These are phyloP conservation scores for Jamesozyma jinghongensis DNA, from an alignment of 805 yeast species.

Conservation along the genomic window DNA sequence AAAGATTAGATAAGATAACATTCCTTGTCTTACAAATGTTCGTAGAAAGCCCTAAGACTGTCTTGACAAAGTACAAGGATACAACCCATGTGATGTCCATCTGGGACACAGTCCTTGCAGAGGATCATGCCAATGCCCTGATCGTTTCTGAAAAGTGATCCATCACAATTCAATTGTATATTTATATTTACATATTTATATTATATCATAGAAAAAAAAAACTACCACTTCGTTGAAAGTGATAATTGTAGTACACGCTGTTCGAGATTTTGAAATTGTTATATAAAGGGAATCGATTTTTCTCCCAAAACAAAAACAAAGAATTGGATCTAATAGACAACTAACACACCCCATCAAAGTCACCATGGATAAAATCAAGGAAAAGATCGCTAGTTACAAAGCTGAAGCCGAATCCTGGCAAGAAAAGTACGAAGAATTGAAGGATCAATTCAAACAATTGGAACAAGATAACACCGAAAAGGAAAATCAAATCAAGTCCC, in stretches of 20 bases:
- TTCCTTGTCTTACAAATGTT: conserved; percentile 24
- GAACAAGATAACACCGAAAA: conserved; percentile 89
- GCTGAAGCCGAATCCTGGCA: conserved; percentile 96
- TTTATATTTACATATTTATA: too few relatives aligned
- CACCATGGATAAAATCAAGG: conserved; percentile 51
- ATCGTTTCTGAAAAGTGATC: too few relatives aligned
- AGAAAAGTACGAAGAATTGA: conserved; percentile 86
- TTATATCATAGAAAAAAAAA: too few relatives aligned
- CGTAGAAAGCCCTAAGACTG: background rate
- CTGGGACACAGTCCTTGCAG: conserved; percentile 1
- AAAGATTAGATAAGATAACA: conserved; percentile 29
- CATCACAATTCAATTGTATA: too few relatives aligned
- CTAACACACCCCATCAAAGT: too few relatives aligned
- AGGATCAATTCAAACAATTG: conserved; percentile 71
- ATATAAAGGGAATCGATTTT: too few relatives aligned
- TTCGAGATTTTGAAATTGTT: too few relatives aligned
- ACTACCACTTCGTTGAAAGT: too few relatives aligned
- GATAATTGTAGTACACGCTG: too few relatives aligned
- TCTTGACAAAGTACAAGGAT: background rate
- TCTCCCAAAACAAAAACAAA: too few relatives aligned
- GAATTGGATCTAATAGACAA: too few relatives aligned
- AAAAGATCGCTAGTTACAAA: conserved; percentile 78
- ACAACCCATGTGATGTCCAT: conserved; percentile 1
- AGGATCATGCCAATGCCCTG: background rate
- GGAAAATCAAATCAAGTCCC: conserved; percentile 89